Evolutionary conservation across 352 stramenopile genomes (phyloP).

Genomic region (Pythium angustatum): DNA sequence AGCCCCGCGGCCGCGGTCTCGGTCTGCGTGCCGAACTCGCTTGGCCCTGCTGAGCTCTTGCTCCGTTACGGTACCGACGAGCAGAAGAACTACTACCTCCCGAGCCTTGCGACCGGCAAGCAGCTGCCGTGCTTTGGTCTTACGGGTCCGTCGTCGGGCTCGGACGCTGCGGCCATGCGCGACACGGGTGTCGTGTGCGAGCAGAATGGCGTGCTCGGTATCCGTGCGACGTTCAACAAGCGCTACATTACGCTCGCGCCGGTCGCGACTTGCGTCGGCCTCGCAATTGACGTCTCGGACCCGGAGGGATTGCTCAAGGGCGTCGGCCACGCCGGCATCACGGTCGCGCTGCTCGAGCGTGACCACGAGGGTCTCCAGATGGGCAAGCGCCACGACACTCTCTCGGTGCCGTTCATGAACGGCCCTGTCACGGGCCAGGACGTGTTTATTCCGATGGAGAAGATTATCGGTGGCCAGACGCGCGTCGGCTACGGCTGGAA

Average conservation of each 20-base stretch:
- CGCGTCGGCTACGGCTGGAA: slow-evolving; percentile 98
- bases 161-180: slow-evolving; percentile 95
- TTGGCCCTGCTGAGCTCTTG: slow-evolving; percentile 96
- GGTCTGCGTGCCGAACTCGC: slow-evolving; percentile 97
- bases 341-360: slow-evolving; percentile 95
- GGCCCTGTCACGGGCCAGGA: slow-evolving; percentile 95
- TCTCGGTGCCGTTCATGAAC: slow-evolving; percentile 98
- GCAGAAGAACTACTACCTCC: slow-evolving; percentile 97
- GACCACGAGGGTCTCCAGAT: slow-evolving; percentile 94
- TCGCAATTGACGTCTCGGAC: slow-evolving; percentile 97
- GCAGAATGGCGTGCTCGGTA: slow-evolving; percentile 94
- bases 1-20: slow-evolving; percentile 91
- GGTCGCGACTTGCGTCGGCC: slow-evolving; percentile 95
- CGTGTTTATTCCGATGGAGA: slow-evolving; percentile 98
- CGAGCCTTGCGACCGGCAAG: slow-evolving; percentile 91
- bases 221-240: slow-evolving; percentile 97
- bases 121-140: slow-evolving; percentile 97
- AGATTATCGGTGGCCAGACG: slow-evolving; percentile 96
- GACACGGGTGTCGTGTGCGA: slow-evolving; percentile 93
- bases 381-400: slow-evolving; percentile 94
- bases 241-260: slow-evolving; percentile 98
- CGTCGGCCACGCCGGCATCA: slow-evolving; percentile 94
- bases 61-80: slow-evolving; percentile 95
- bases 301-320: slow-evolving; percentile 94
- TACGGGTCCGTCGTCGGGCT: slow-evolving; percentile 94